Percentiles rank a stretch among this genome's conserved stretches.
Conservation (phyloP, 2,329 filamentous ascomycete genomes). For the Fusarium protoensiforme region DNA sequence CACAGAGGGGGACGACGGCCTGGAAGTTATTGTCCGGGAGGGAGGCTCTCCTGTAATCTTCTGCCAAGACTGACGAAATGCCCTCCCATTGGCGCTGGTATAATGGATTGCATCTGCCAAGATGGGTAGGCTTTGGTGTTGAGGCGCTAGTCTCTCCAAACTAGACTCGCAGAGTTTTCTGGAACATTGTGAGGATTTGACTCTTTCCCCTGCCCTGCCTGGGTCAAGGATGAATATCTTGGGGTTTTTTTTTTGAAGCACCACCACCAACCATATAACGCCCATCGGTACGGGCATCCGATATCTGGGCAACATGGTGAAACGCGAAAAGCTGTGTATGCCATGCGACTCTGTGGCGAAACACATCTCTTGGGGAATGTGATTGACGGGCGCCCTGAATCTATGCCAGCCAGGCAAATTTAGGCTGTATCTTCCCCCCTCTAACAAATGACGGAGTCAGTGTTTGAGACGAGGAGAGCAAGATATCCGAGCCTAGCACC, state of each 20-base stretch:
- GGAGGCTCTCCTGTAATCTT: not conserved
- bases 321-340: not conserved
- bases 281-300: slow-evolving; percentile 11
- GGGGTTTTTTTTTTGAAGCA: not conserved
- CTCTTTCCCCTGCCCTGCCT: not conserved
- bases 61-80: not conserved
- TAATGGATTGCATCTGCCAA: not conserved
- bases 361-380: not conserved
- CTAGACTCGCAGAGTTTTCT: slow-evolving; percentile 2
- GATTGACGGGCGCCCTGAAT: not conserved
- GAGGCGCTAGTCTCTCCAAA: not conserved
- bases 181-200: slow-evolving; percentile 7
- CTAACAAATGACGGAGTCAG: not conserved
- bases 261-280: not conserved
- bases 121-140: not conserved
- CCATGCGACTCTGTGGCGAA: slow-evolving; percentile 1
- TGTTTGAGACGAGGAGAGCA: not conserved
- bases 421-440: not conserved
- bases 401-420: not conserved
- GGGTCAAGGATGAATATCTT: not conserved
- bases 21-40: slow-evolving; percentile 3
- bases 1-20: not conserved
- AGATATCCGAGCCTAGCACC: not conserved
- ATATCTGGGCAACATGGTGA: not conserved
- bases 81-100: not conserved